Percentiles rank a stretch among this genome's conserved stretches.
Evolutionary conservation across 1,139 yeast genomes (phyloP).

Genomic region (Protomyces pachydermus): DNA sequence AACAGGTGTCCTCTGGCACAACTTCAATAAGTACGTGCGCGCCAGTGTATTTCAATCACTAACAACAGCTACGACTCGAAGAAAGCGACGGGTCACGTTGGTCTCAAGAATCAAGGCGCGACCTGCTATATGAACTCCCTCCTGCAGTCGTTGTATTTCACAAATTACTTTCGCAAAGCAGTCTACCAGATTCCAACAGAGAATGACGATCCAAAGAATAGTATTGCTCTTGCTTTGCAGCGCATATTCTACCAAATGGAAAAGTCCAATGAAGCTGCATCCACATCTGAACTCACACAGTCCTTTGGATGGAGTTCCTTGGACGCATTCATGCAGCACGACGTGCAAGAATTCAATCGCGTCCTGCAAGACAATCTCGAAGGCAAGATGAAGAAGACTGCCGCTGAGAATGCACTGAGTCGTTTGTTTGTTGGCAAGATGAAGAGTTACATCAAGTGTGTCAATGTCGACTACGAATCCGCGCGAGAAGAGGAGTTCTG

Average conservation of each 20-base stretch:
- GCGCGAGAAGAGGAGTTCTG: slow-evolving; percentile 91
- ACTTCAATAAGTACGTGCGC: slow-evolving; percentile 43
- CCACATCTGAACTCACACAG: slow-evolving; percentile 77
- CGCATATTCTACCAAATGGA: slow-evolving; percentile 75
- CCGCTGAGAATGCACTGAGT: slow-evolving; percentile 70
- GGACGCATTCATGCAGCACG: slow-evolving; percentile 96
- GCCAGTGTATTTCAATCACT: slow-evolving; percentile 41
- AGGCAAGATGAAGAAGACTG: slow-evolving; percentile 83
- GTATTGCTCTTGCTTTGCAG: slow-evolving; percentile 81
- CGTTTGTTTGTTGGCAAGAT: slow-evolving; percentile 91
- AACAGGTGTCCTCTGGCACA: slow-evolving; percentile 93
- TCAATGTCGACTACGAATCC: slow-evolving; percentile 91
- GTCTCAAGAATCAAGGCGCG: slow-evolving; percentile 94
- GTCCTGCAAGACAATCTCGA: slow-evolving; percentile 93
- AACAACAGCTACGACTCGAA: slow-evolving; percentile 64
- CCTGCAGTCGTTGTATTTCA: slow-evolving; percentile 82
- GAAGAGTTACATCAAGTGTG: slow-evolving; percentile 91
- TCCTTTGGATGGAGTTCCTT: slow-evolving; percentile 97
- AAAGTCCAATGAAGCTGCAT: slow-evolving; percentile 68
- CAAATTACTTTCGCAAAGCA: slow-evolving; percentile 66
- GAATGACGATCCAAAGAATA: slow-evolving; percentile 48
- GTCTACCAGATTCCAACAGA: slow-evolving; percentile 87
- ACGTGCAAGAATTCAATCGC: slow-evolving; percentile 92
- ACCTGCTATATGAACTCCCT: slow-evolving; percentile 92
- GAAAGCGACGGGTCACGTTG: slow-evolving; percentile 81